Percentiles rank a stretch among this genome's conserved stretches.
Conservation (phyloP, 1,139 yeast species). For the Komagataea norvegica region DNA sequence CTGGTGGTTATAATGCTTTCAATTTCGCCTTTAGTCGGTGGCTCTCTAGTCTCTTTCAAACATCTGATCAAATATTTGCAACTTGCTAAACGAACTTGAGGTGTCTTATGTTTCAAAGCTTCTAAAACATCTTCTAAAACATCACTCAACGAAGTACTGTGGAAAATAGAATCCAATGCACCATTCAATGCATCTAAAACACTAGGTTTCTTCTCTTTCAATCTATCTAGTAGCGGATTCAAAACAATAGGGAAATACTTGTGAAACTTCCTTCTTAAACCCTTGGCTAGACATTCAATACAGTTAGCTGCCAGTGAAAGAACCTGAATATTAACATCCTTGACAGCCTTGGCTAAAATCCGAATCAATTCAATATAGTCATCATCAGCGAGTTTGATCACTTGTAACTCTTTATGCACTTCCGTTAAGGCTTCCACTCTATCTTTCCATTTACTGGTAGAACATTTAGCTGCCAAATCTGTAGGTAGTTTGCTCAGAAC, state of each 20-base stretch:
- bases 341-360: slow-evolving; percentile 61
- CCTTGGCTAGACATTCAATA: slow-evolving; percentile 58
- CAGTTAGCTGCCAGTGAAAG: slow-evolving; percentile 78
- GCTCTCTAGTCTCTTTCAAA: slow-evolving; percentile 43
- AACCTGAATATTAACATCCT: slow-evolving; percentile 88
- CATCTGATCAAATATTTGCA: slow-evolving; percentile 64
- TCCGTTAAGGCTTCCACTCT: slow-evolving; percentile 83
- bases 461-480: slow-evolving; percentile 50
- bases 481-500: slow-evolving; percentile 63
- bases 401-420: slow-evolving; percentile 45
- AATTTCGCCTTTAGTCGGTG: slow-evolving; percentile 52
- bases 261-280: slow-evolving; percentile 53
- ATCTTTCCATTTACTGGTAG: slow-evolving; percentile 83
- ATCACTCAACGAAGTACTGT: slow-evolving; percentile 46
- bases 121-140: slow-evolving; percentile 57
- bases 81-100: slow-evolving; percentile 73
- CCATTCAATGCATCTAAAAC: slow-evolving; percentile 65
- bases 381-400: slow-evolving; percentile 49
- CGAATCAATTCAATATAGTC: slow-evolving; percentile 64
- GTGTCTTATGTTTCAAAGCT: slow-evolving; percentile 72
- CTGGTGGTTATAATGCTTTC: slow-evolving; percentile 53
- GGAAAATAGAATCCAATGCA: slow-evolving; percentile 64
- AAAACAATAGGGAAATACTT: slow-evolving; percentile 53
- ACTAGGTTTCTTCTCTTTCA: slow-evolving; percentile 81
- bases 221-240: slow-evolving; percentile 68